Evolutionary conservation across 257 asterid genomes (phyloP).

Genomic region (Ocimum tenuiflorum): DNA sequence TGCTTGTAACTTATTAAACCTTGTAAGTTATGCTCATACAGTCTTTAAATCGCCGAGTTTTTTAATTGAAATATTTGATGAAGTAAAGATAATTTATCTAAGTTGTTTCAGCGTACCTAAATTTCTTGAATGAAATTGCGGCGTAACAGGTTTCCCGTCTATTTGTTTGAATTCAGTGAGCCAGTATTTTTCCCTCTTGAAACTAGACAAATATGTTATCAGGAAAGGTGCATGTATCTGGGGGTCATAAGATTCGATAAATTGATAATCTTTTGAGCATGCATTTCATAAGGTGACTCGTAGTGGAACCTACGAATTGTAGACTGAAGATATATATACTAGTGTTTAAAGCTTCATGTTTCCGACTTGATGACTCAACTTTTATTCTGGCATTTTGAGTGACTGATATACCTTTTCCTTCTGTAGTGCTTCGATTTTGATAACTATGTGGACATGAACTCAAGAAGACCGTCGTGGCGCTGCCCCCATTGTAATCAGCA

Average conservation of each 20-base stretch:
- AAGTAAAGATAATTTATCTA: too few species aligned
- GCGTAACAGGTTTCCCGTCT: too few species aligned
- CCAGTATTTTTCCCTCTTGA: not conserved
- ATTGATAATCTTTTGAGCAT: conserved; percentile 11
- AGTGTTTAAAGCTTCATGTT: not conserved
- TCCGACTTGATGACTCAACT: not conserved
- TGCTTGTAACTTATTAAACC: too few species aligned
- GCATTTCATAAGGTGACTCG: not conserved
- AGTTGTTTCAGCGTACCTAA: too few species aligned
- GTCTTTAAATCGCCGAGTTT: too few species aligned
- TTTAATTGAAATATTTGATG: too few species aligned
- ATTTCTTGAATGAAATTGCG: too few species aligned
- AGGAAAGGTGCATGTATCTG: not conserved
- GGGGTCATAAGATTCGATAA: conserved; percentile 9
- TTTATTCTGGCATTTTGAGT: not conserved
- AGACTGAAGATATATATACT: conserved; percentile 3
- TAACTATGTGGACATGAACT: conserved; percentile 69
- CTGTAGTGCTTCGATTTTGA: conserved; percentile 79
- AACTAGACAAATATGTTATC: conserved; percentile 1
- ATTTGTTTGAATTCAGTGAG: not conserved
- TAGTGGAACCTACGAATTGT: not conserved
- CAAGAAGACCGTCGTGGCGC: conserved; percentile 90
- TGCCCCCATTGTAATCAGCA: conserved; percentile 86
- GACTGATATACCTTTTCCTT: not conserved
- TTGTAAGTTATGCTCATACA: too few species aligned